Conservation (phyloP, 1,284 basidiomycete species). For the Termitomyces sp. region DNA sequence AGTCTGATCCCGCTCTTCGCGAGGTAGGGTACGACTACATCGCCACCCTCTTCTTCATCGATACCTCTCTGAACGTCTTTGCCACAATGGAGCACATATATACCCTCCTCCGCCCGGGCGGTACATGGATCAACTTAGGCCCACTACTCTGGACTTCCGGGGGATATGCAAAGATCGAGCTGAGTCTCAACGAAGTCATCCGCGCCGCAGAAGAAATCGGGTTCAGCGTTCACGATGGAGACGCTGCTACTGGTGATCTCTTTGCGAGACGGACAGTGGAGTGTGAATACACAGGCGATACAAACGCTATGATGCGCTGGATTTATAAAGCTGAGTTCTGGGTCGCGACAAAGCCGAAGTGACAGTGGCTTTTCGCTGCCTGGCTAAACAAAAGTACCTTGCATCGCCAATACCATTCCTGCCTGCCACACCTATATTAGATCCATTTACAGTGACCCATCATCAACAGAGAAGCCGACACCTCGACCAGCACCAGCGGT, state of each 20-base stretch:
- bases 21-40: slow-evolving; percentile 48
- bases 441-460: neutral
- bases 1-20: neutral
- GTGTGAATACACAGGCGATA: slow-evolving; percentile 62
- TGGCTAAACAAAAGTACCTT: neutral
- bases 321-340: slow-evolving; percentile 63
- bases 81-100: slow-evolving; percentile 51
- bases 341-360: slow-evolving; percentile 47
- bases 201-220: slow-evolving; percentile 45
- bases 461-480: neutral
- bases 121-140: slow-evolving; percentile 65
- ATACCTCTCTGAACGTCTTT: slow-evolving; percentile 58
- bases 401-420: neutral
- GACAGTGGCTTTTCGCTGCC: neutral
- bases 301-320: slow-evolving; percentile 62
- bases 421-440: neutral
- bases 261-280: slow-evolving; percentile 39
- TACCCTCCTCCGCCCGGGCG: slow-evolving; percentile 48
- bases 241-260: slow-evolving; percentile 14
- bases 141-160: slow-evolving; percentile 60
- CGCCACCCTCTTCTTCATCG: slow-evolving; percentile 68
- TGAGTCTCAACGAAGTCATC: slow-evolving; percentile 59
- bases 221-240: slow-evolving; percentile 34
- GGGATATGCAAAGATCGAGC: slow-evolving; percentile 49
- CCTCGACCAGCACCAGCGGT: neutral